phyloP scores from a whole-genome alignment of 2,329 filamentous ascomycete genomes.

The Sclerotinia minor region DNA sequence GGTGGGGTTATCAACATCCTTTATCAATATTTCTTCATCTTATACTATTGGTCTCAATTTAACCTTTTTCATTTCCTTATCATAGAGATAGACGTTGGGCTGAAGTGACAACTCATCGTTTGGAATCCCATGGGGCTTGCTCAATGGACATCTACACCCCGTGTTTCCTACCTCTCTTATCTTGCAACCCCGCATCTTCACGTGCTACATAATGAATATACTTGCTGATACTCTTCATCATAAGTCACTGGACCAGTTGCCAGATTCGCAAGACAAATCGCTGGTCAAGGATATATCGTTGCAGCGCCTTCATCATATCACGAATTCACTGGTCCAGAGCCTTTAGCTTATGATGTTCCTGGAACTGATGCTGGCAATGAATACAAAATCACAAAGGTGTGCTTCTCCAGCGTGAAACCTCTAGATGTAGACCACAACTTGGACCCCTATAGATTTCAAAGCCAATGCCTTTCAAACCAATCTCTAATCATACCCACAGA shows the following conservation, averaged over 20 bases:
- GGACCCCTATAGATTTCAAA: no score
- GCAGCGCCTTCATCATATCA: conserved; percentile 90
- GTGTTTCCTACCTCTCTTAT: conserved; percentile 22
- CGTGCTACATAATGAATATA: conserved; percentile 7
- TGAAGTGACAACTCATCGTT: conserved; percentile 15
- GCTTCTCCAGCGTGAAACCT: not conserved
- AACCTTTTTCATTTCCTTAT: not conserved
- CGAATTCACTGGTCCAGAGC: conserved; percentile 83
- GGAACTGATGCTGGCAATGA: conserved; percentile 87
- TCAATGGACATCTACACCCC: conserved; percentile 5
- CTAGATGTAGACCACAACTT: not conserved
- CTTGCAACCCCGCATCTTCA: conserved; percentile 20
- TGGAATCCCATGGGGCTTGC: not conserved
- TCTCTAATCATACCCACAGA: conserved; percentile 49
- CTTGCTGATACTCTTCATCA: conserved; percentile 15
- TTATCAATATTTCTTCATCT: not conserved
- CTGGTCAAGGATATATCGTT: conserved; percentile 89
- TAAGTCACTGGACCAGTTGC: conserved; percentile 89
- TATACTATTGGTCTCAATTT: conserved; percentile 6
- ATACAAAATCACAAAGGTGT: conserved; percentile 79
- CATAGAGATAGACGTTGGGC: not conserved
- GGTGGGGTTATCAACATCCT: conserved; percentile 18
- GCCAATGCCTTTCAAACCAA: not conserved
- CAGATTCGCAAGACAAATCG: conserved; percentile 87
- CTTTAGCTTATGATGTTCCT: conserved; percentile 80